A percentile compares a stretch with the other conserved stretches of the same genome.
These are phyloP conservation scores for Colletotrichum abscissum DNA, from an alignment of 2,329 filamentous ascomycete genomes.

Conservation along the genomic window DNA sequence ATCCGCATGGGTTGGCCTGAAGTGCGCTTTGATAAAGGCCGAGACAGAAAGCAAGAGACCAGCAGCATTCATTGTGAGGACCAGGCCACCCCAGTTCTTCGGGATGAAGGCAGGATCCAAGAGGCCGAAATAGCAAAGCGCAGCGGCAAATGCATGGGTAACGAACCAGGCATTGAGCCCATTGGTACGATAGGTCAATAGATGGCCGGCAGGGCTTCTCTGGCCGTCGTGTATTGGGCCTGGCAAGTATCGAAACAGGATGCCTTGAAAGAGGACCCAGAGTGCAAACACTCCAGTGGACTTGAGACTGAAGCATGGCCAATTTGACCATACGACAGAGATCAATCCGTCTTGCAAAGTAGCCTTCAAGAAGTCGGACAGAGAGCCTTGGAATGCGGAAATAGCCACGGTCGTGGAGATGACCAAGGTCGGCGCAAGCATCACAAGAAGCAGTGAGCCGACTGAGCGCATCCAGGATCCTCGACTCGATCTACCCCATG, in stretches of 20 bases:
- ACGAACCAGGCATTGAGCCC: constrained; percentile 52
- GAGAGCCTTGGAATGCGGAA: too few relatives aligned
- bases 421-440: too few relatives aligned
- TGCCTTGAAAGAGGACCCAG: constrained; percentile 29
- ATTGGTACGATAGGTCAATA: constrained; percentile 56
- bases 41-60: constrained; percentile 34
- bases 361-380: too few relatives aligned
- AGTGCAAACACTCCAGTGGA: too few relatives aligned
- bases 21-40: constrained; percentile 3
- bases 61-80: constrained; percentile 51
- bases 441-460: too few relatives aligned
- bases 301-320: too few relatives aligned
- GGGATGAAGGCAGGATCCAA: constrained; percentile 54
- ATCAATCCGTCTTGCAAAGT: too few relatives aligned
- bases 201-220: constrained; percentile 54
- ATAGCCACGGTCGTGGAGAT: too few relatives aligned
- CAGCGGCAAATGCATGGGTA: constrained; percentile 47
- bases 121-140: constrained; percentile 41
- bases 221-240: constrained; percentile 46
- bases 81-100: constrained; percentile 53
- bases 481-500: too few relatives aligned
- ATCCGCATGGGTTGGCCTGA: not conserved
- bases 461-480: too few relatives aligned
- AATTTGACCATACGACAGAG: too few relatives aligned
- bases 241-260: constrained; percentile 19